phyloP scores from a whole-genome alignment of 1,139 yeast genomes.

The Diutina catenulata region DNA sequence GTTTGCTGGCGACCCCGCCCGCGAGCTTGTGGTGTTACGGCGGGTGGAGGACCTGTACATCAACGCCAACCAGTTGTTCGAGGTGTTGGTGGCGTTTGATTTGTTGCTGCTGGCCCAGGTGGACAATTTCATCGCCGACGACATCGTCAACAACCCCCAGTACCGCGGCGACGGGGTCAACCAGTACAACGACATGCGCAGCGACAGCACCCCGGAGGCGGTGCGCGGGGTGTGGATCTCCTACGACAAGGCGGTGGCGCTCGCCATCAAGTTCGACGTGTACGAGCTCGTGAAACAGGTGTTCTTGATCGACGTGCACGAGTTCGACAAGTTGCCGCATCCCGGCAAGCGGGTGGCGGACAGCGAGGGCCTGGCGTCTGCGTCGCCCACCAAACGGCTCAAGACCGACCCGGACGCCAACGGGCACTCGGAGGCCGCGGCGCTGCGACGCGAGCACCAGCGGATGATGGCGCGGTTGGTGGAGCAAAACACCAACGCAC shows the following conservation, averaged over 20 bases:
- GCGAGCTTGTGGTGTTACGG: constrained; percentile 19
- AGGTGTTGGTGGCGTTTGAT: constrained; percentile 21
- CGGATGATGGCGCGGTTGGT: constrained; percentile 6
- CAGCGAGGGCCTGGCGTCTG: constrained; percentile 5
- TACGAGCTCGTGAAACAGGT: constrained; percentile 28
- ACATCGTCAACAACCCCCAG: constrained; percentile 22
- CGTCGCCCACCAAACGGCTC: constrained; percentile 3
- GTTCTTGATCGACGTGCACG: constrained; percentile 35
- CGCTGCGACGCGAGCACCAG: neutral
- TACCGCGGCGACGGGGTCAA: constrained; percentile 16
- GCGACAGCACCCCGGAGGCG: constrained; percentile 15
- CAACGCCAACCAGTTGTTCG: constrained; percentile 28
- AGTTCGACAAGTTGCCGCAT: constrained; percentile 26
- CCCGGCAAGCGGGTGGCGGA: constrained; percentile 7
- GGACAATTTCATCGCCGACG: constrained; percentile 21
- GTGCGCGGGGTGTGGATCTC: constrained; percentile 33
- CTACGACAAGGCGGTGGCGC: constrained; percentile 30
- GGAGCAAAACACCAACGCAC: constrained; percentile 21
- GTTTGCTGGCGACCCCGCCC: constrained; percentile 8
- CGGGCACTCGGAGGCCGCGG: neutral
- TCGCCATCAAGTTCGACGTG: constrained; percentile 30
- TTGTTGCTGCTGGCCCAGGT: constrained; percentile 17
- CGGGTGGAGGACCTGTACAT: constrained; percentile 35
- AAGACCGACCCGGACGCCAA: constrained; percentile 8
- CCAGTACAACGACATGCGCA: constrained; percentile 20